phyloP scores from a whole-genome alignment of 768 basidiomycete genomes.

The Cubamyces sp. region DNA sequence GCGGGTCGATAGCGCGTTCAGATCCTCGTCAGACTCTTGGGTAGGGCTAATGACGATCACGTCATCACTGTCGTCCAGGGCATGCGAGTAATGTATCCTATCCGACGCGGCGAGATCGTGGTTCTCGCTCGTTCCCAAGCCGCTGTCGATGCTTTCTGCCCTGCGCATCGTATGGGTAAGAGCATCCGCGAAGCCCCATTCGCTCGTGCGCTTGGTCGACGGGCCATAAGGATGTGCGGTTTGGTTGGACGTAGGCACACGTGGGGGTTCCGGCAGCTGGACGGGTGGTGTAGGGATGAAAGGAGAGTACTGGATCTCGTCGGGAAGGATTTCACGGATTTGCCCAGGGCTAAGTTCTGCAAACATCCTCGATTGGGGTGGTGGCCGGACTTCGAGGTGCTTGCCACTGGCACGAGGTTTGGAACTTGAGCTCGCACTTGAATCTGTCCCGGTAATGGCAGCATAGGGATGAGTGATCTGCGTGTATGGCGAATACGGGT shows the following conservation, averaged over 20 bases:
- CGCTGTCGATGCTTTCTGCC: slow-evolving; percentile 45
- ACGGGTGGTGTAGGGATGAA: slow-evolving; percentile 23
- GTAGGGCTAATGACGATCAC: slow-evolving; percentile 11
- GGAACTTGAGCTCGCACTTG: background rate
- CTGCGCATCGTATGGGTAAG: slow-evolving; percentile 51
- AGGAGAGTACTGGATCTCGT: slow-evolving; percentile 38
- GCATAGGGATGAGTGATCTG: slow-evolving; percentile 31
- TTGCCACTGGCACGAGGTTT: background rate
- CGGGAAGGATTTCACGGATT: slow-evolving; percentile 36
- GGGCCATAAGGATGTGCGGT: slow-evolving; percentile 31
- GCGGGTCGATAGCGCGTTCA: slow-evolving; percentile 3
- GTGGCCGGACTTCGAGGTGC: slow-evolving; percentile 13
- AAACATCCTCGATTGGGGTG: slow-evolving; percentile 26
- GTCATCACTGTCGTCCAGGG: slow-evolving; percentile 15
- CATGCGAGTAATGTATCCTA: background rate
- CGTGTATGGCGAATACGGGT: slow-evolving; percentile 32
- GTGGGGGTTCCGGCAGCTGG: slow-evolving; percentile 32
- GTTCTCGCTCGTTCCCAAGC: slow-evolving; percentile 50
- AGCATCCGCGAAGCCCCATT: slow-evolving; percentile 65
- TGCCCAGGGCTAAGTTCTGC: slow-evolving; percentile 35
- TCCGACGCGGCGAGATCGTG: slow-evolving; percentile 9
- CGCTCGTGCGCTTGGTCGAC: slow-evolving; percentile 44
- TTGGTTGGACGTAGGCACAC: slow-evolving; percentile 13
- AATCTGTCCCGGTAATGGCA: slow-evolving; percentile 9
- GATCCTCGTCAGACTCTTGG: slow-evolving; percentile 1